A percentile compares a stretch with the other conserved stretches of the same genome.
Evolutionary conservation across 1,284 basidiomycete genomes (phyloP).

Genomic region (Heliocybe sulcata): DNA sequence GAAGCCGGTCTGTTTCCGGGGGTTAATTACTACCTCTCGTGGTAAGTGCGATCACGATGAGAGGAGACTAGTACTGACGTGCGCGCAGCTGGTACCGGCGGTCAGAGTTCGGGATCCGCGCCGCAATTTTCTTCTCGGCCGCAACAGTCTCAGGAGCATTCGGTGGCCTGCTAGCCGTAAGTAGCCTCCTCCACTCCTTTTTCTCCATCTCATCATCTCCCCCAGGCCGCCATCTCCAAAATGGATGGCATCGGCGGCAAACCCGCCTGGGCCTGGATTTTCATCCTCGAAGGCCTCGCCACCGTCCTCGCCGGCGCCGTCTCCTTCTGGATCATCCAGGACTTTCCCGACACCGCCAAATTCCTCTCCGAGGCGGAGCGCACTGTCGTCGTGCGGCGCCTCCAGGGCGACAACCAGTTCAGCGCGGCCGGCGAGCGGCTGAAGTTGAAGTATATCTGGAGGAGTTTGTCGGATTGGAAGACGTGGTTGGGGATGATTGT

Average conservation of each 20-base stretch:
- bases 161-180: constrained; percentile 58
- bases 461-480: constrained; percentile 66
- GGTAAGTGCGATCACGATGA: constrained; percentile 28
- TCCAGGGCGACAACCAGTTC: constrained; percentile 67
- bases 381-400: constrained; percentile 55
- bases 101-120: constrained; percentile 58
- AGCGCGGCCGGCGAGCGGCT: constrained; percentile 66
- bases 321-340: constrained; percentile 74
- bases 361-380: constrained; percentile 68
- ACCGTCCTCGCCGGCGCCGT: constrained; percentile 59
- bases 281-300: constrained; percentile 58
- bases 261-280: constrained; percentile 62
- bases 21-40: constrained; percentile 63
- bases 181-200: constrained; percentile 15
- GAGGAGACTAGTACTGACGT: constrained; percentile 4
- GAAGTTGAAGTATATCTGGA: constrained; percentile 51
- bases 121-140: constrained; percentile 70
- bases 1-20: constrained; percentile 70
- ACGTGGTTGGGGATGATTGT: constrained; percentile 60
- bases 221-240: constrained; percentile 57
- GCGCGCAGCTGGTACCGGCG: constrained; percentile 49
- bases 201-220: background rate
- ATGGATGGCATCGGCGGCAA: constrained; percentile 64
- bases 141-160: constrained; percentile 69
- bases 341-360: constrained; percentile 76